A percentile compares a stretch with the other conserved stretches of the same genome.
Evolutionary conservation across 345 rosid species (phyloP).

Genomic region (Aquilaria yunnanensis): DNA sequence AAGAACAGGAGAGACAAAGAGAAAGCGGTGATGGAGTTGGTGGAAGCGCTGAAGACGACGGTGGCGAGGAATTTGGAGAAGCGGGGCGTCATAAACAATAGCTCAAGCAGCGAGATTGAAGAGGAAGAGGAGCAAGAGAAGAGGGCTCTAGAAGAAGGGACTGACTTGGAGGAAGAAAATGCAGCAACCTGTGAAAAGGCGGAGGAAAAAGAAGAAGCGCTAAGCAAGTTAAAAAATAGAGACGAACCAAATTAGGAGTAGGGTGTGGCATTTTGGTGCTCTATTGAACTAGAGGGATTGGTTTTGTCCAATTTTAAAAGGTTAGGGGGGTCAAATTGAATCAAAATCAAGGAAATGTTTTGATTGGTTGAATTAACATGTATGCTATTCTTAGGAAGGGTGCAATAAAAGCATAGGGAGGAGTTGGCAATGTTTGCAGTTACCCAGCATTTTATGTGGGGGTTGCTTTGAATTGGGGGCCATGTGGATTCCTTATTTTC

Average conservation of each 20-base stretch:
- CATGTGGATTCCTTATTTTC: too few relatives aligned
- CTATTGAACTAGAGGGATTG: too few relatives aligned
- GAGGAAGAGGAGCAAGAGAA: slow-evolving; percentile 72
- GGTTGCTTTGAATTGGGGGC: too few relatives aligned
- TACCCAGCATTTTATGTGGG: too few relatives aligned
- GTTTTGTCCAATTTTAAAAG: too few relatives aligned
- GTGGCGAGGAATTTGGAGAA: slow-evolving; percentile 36
- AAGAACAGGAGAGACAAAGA: slow-evolving; percentile 56
- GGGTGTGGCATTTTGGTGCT: too few relatives aligned
- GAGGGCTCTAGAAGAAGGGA: slow-evolving; percentile 60
- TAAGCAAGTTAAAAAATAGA: slow-evolving; percentile 24
- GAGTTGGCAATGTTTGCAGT: too few relatives aligned
- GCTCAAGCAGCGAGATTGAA: slow-evolving; percentile 23
- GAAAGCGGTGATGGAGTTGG: slow-evolving; percentile 51
- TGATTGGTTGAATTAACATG: too few relatives aligned
- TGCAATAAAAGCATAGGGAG: too few relatives aligned
- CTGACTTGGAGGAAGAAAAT: slow-evolving; percentile 17
- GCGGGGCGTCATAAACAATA: slow-evolving; percentile 23
- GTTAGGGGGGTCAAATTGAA: not conserved
- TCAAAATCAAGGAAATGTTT: too few relatives aligned
- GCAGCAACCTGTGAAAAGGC: slow-evolving; percentile 17
- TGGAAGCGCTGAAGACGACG: slow-evolving; percentile 39
- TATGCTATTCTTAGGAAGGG: too few relatives aligned
- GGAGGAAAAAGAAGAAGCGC: slow-evolving; percentile 27
- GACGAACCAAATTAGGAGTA: too few relatives aligned